Base-by-base conservation (phyloP, 768 basidiomycete genomes). In the Agrocybe praecox region DNA sequence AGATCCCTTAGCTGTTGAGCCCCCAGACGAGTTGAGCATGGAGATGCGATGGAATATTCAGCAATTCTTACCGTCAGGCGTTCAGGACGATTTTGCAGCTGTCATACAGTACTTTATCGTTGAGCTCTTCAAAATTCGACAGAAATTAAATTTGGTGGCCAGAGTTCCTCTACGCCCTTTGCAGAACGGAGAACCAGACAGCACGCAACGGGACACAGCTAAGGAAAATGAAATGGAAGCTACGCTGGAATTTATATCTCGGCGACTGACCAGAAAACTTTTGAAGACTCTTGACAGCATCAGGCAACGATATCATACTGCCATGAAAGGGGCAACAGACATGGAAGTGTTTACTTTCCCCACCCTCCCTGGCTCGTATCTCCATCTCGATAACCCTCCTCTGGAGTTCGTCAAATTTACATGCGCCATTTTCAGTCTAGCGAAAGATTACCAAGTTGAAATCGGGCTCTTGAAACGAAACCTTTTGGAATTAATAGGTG, bases 1-100 rank as follows among this genome's bases (percentile, higher is more conserved):
- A 65, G 80, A 94, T 60, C 89, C 93, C 0, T 67, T 85, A 18
- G 88, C 89, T 6, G 67, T 85, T 22, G 87, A 90, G 34, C 79
- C 84, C 19, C 84, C 89, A 0, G 82, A 88, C 52, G 83, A 89
- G 22, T 78, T 95, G 21, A 76, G 82, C 2, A 75, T 94, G 46
- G 87, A 90, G 63, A 90, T 96, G 83, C 84, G 85, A 50, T 98
- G 96, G 96, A 98, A 98, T 68, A 92, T 98, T 59, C 81, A 87
- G 58, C 79, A 82, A 1, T 98, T 97, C 79, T 84, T 99, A 7
- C 96, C 97, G 0, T 84, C 82, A 0, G 86, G 87, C 10, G 77
- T 96, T 36, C 96, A 94, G 65, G 73, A 77, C 12, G 86, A 94
- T 63, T 97, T 98, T 64, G 79, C 80, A 45, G 65, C 79, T 2